Conservation (phyloP, 768 basidiomycete genomes). For the Myochromella boudieri region DNA sequence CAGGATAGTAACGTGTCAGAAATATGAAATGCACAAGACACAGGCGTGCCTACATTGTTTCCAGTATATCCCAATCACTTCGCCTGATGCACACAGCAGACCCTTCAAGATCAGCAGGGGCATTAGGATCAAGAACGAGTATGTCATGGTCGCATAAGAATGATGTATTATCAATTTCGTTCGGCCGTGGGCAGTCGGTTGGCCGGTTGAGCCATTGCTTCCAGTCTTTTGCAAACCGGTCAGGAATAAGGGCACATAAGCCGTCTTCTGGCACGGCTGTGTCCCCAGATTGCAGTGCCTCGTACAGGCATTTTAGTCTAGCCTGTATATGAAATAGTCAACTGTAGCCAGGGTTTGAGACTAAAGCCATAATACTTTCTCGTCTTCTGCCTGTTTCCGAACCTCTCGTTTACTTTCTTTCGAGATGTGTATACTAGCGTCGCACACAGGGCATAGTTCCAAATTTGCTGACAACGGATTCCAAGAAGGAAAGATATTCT, state of each 20-base stretch:
- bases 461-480: conserved; percentile 46
- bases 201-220: conserved; percentile 66
- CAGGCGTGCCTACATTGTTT: conserved; percentile 48
- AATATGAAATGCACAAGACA: background rate
- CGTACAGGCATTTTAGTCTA: conserved; percentile 61
- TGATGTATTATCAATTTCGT: conserved; percentile 55
- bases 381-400: conserved; percentile 71
- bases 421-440: conserved; percentile 49
- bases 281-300: conserved; percentile 48
- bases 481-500: conserved; percentile 66
- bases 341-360: background rate
- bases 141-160: conserved; percentile 70
- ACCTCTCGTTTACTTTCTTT: conserved; percentile 62
- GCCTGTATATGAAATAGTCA: conserved; percentile 45
- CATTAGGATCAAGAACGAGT: conserved; percentile 68
- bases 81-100: conserved; percentile 56
- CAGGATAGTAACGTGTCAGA: background rate
- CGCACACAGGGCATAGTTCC: conserved; percentile 66
- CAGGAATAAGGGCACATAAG: conserved; percentile 58
- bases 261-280: conserved; percentile 45
- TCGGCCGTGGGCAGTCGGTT: conserved; percentile 54
- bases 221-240: conserved; percentile 68
- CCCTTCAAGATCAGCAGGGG: conserved; percentile 54
- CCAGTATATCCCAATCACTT: conserved; percentile 64
- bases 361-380: conserved; percentile 54